A percentile compares a stretch with the other conserved stretches of the same genome.
Conservation (phyloP, 495 filamentous ascomycete genomes). For the Usnea hakonensis region DNA sequence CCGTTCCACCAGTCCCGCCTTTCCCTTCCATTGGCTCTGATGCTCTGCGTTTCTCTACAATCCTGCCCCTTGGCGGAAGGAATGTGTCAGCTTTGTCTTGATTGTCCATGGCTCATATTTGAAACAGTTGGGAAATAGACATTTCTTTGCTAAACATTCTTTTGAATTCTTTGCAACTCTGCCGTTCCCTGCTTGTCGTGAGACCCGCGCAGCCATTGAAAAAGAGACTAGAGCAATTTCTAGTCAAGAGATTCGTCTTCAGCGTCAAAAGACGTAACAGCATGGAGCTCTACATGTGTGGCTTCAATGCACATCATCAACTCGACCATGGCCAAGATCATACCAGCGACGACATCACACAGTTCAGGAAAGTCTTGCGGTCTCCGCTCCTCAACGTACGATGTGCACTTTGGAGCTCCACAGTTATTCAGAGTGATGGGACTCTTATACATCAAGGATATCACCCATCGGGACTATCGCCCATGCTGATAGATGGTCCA, state of each 20-base stretch:
- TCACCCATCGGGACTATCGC: not conserved
- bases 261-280: no score
- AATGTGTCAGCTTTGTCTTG: not conserved
- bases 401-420: constrained; percentile 19
- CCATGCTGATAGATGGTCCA: constrained; percentile 9
- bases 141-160: not conserved
- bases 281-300: constrained; percentile 19
- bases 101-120: not conserved
- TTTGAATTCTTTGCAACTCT: not conserved
- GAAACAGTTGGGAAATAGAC: not conserved
- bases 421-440: constrained; percentile 14
- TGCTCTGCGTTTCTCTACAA: not conserved
- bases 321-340: constrained; percentile 7
- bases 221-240: not conserved
- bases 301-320: constrained; percentile 24
- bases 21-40: not conserved
- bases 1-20: no score
- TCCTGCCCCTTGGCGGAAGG: not conserved
- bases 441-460: constrained; percentile 13
- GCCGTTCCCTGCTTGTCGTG: not conserved
- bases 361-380: not conserved
- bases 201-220: not conserved
- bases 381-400: constrained; percentile 7
- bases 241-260: not conserved
- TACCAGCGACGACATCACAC: not conserved